Evolutionary conservation across 1,139 yeast genomes (phyloP).

Genomic region (Yarrowia galli): DNA sequence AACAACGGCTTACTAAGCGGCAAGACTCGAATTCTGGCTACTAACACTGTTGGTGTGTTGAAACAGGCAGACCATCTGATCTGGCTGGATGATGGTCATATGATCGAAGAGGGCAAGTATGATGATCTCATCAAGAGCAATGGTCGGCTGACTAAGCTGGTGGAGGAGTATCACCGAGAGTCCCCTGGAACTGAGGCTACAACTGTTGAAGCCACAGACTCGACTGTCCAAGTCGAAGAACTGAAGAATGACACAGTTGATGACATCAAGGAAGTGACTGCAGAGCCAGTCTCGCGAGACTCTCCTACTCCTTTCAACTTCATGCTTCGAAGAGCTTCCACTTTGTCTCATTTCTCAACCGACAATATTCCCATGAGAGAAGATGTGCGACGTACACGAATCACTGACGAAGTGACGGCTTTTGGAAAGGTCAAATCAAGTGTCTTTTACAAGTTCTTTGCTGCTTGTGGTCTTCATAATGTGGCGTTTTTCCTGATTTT

Average conservation of each 20-base stretch:
- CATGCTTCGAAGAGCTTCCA: conserved; percentile 24
- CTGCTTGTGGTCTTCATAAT: conserved; percentile 79
- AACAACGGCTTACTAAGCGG: conserved; percentile 68
- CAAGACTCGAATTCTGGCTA: conserved; percentile 77
- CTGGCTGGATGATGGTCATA: conserved; percentile 63
- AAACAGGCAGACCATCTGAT: conserved; percentile 68
- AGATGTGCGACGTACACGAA: conserved; percentile 45
- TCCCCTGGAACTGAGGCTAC: background rate
- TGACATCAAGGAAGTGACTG: background rate
- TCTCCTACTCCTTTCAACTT: background rate
- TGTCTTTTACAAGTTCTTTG: conserved; percentile 77
- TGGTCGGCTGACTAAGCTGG: conserved; percentile 41
- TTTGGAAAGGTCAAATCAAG: conserved; percentile 90
- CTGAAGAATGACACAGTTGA: background rate
- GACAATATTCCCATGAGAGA: conserved; percentile 39
- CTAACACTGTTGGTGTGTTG: conserved; percentile 78
- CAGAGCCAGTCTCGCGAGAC: background rate
- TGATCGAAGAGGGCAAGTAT: conserved; percentile 55
- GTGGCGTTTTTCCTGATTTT: conserved; percentile 59
- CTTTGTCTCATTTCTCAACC: conserved; percentile 37
- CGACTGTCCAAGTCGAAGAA: background rate
- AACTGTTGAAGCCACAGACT: background rate
- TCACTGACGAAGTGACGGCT: conserved; percentile 67
- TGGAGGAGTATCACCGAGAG: conserved; percentile 5
- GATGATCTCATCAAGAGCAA: conserved; percentile 42